phyloP scores from a whole-genome alignment of 345 rosid species.

The Noccaea bulbosa region DNA sequence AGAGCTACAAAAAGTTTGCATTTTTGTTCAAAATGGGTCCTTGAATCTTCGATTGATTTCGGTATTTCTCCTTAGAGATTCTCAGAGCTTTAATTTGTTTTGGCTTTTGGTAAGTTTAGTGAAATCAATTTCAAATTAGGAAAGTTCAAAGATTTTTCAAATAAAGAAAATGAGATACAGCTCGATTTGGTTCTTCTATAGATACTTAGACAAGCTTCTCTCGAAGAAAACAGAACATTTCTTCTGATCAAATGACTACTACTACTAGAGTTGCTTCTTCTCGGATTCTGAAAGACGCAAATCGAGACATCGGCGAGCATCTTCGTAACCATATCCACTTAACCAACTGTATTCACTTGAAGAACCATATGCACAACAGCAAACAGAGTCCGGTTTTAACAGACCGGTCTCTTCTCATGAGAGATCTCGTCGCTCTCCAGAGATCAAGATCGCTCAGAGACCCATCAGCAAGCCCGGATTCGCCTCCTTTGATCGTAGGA shows the following conservation, averaged over 20 bases:
- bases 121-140: conserved; percentile 17
- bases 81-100: conserved; percentile 22
- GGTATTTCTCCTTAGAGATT: not conserved
- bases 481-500: conserved; percentile 58
- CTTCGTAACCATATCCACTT: conserved; percentile 94
- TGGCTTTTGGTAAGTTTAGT: conserved; percentile 38
- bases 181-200: conserved; percentile 47
- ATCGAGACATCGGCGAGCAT: conserved; percentile 90
- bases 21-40: conserved; percentile 27
- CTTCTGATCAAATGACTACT: conserved; percentile 59
- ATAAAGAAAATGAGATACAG: conserved; percentile 49
- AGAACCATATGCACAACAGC: conserved; percentile 84
- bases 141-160: conserved; percentile 20
- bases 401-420: conserved; percentile 80
- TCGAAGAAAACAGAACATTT: conserved; percentile 38
- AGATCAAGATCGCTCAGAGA: conserved; percentile 88
- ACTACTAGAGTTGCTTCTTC: conserved; percentile 58
- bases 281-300: conserved; percentile 82
- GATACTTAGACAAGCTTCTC: conserved; percentile 35
- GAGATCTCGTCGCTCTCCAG: conserved; percentile 91
- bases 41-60: not conserved
- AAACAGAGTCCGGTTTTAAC: conserved; percentile 84
- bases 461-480: conserved; percentile 94
- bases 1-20: not conserved
- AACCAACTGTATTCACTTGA: conserved; percentile 95